A percentile compares a stretch with the other conserved stretches of the same genome.
phyloP scores from a whole-genome alignment of 1,284 basidiomycete species.

The Leccinum pachyderme region DNA sequence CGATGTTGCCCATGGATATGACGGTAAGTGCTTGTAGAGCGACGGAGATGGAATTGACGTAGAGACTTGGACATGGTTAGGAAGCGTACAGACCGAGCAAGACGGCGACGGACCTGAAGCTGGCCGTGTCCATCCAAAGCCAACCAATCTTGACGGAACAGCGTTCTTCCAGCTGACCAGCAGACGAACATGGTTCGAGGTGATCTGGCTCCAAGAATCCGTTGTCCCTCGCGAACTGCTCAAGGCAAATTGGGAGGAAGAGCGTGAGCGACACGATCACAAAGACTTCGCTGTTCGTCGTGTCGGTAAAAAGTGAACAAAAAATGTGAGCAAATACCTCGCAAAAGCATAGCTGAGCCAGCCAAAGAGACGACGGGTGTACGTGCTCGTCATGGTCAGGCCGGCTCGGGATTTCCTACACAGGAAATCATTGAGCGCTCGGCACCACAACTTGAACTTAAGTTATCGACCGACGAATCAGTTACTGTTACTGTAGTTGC shows the following conservation, averaged over 20 bases:
- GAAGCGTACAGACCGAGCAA: no score
- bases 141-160: slow-evolving; percentile 78
- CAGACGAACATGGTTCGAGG: slow-evolving; percentile 46
- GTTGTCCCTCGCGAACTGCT: slow-evolving; percentile 82
- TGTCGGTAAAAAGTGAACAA: background rate
- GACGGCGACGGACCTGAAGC: slow-evolving; percentile 67
- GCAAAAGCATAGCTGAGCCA: slow-evolving; percentile 80
- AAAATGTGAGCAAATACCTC: slow-evolving; percentile 47
- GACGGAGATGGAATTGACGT: slow-evolving; percentile 83
- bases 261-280: slow-evolving; percentile 77
- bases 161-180: slow-evolving; percentile 37
- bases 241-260: slow-evolving; percentile 79
- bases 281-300: slow-evolving; percentile 65
- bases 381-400: slow-evolving; percentile 5
- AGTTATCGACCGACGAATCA: no score
- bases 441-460: no score
- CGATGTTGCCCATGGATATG: slow-evolving; percentile 86
- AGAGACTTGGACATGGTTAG: slow-evolving; percentile 55
- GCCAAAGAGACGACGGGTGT: slow-evolving; percentile 55
- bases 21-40: slow-evolving; percentile 85
- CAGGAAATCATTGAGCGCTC: no score
- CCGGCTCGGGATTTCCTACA: no score
- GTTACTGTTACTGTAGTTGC: no score
- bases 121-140: slow-evolving; percentile 82
- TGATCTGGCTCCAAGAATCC: slow-evolving; percentile 67